Percentiles rank a stretch among this genome's conserved stretches.
Evolutionary conservation across 1,139 yeast species (phyloP).

Genomic region (Pichia sorboxylosa): DNA sequence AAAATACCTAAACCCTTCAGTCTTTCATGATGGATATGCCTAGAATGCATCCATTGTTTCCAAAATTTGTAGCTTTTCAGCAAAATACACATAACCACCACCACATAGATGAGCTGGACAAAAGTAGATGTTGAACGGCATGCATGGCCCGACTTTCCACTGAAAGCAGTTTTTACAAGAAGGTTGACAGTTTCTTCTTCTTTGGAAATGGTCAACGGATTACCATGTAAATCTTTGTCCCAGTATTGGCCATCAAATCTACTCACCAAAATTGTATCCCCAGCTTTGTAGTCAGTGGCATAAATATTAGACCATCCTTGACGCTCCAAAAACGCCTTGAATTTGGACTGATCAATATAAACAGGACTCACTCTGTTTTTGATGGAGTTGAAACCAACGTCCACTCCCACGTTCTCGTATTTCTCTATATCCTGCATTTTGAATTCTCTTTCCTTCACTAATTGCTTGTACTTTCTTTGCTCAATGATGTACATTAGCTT

Average conservation of each 20-base stretch:
- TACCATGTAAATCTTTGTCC: conserved; percentile 9
- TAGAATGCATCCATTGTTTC: too few relatives aligned
- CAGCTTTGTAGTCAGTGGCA: conserved; percentile 27
- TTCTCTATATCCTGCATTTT: conserved; percentile 34
- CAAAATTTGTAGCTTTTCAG: too few relatives aligned
- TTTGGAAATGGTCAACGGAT: neutral
- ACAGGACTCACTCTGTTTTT: conserved; percentile 37
- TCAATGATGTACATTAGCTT: conserved; percentile 28
- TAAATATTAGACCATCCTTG: conserved; percentile 34
- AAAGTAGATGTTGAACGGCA: too few relatives aligned
- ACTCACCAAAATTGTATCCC: conserved; percentile 34
- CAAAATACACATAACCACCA: too few relatives aligned
- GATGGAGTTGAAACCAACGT: conserved; percentile 27
- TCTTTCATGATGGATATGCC: too few relatives aligned
- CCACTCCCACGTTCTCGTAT: conserved; percentile 33
- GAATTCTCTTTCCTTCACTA: conserved; percentile 29
- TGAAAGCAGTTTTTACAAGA: too few relatives aligned
- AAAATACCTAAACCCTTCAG: too few relatives aligned
- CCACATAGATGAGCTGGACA: too few relatives aligned
- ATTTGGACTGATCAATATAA: conserved; percentile 39
- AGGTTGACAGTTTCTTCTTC: too few relatives aligned
- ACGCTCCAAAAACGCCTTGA: conserved; percentile 23
- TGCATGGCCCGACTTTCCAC: too few relatives aligned
- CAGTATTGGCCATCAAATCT: conserved; percentile 20
- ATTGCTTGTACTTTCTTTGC: conserved; percentile 27